Evolutionary conservation across 306 rosid species (phyloP).

Genomic region (Cajanus cajan): DNA sequence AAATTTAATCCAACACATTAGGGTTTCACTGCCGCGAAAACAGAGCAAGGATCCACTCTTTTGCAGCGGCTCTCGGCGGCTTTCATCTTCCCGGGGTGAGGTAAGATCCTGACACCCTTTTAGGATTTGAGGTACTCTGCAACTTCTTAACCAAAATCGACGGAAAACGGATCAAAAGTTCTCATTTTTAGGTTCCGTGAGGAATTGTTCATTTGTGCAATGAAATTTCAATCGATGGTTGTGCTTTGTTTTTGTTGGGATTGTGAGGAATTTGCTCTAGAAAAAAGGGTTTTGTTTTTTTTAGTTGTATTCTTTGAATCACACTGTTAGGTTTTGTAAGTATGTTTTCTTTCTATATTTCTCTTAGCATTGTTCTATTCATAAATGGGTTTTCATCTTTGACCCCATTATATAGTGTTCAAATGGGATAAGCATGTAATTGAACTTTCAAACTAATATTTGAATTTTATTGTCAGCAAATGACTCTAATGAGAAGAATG

Average conservation of each 20-base stretch:
- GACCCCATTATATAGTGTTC: background rate
- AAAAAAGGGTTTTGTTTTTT: background rate
- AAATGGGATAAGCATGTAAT: background rate
- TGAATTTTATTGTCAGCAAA: background rate
- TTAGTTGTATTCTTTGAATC: background rate
- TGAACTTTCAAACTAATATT: background rate
- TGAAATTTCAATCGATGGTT: background rate
- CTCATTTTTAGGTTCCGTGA: background rate
- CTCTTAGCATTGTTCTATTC: background rate
- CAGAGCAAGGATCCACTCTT: background rate
- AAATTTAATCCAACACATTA: background rate
- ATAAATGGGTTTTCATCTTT: background rate
- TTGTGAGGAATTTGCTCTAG: background rate
- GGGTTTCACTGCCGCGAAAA: conserved; percentile 27
- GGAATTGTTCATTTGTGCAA: background rate
- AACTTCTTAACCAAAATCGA: background rate
- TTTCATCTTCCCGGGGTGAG: conserved; percentile 28
- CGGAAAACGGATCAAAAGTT: background rate
- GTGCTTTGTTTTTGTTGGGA: background rate
- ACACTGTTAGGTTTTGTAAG: background rate
- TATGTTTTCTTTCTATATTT: too few species aligned
- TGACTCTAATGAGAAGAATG: background rate
- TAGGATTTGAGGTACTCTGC: background rate
- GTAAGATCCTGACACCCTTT: background rate
- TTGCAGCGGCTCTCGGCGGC: conserved; percentile 14